Percentiles rank a stretch among this genome's conserved stretches.
phyloP scores from a whole-genome alignment of 352 stramenopile species.

The Globisporangium cystogenes region DNA sequence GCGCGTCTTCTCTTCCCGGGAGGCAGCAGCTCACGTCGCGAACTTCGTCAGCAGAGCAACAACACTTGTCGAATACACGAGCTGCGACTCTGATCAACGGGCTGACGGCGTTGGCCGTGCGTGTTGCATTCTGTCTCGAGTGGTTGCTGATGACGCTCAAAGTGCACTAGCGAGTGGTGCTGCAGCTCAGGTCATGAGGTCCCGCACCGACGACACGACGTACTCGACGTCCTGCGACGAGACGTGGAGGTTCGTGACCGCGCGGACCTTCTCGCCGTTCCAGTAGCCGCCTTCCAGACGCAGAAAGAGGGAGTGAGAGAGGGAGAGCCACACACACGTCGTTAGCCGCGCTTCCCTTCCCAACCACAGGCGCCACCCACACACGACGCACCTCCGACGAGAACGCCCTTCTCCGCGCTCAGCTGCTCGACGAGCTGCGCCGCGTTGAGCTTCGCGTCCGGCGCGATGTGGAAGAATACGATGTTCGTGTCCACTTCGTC shows the following conservation, averaged over 20 bases:
- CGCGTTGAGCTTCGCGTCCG: conserved; percentile 55
- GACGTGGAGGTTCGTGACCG: conserved; percentile 75
- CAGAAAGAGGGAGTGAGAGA: too few relatives aligned
- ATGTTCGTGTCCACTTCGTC: conserved; percentile 87
- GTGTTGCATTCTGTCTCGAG: neutral
- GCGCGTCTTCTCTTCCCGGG: neutral
- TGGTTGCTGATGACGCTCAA: too few relatives aligned
- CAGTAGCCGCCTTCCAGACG: conserved; percentile 63
- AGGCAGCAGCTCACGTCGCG: neutral
- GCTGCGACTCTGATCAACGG: too few relatives aligned
- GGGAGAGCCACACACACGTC: neutral
- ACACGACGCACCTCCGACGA: conserved; percentile 29
- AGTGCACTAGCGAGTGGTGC: too few relatives aligned
- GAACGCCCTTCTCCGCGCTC: conserved; percentile 59
- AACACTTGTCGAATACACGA: neutral
- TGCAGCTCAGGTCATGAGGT: conserved; percentile 36
- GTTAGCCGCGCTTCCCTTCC: too few relatives aligned
- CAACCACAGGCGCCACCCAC: too few relatives aligned
- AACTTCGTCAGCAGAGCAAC: neutral
- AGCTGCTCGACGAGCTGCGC: conserved; percentile 51
- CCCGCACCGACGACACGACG: conserved; percentile 41
- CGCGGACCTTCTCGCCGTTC: conserved; percentile 52
- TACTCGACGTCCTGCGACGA: conserved; percentile 58
- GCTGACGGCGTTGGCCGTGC: too few relatives aligned
- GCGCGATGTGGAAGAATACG: conserved; percentile 63